phyloP scores from a whole-genome alignment of 495 filamentous ascomycete species.

The Lophium mytilinum region DNA sequence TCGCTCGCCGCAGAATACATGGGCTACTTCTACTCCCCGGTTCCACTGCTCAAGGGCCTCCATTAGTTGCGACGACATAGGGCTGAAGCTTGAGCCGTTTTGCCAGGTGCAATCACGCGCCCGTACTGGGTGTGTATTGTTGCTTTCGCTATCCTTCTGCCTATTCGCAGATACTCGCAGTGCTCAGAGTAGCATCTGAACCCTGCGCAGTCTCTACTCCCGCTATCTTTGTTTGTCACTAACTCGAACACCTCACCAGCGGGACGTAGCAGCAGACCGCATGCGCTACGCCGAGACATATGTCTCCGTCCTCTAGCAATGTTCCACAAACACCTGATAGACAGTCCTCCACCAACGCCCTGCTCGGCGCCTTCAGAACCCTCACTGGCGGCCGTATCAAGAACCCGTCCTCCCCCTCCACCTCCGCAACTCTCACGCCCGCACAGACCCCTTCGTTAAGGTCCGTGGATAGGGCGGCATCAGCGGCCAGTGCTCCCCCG shows the following conservation, averaged over 20 bases:
- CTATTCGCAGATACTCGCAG: too few relatives aligned
- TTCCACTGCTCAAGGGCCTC: too few relatives aligned
- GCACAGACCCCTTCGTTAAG: conserved; percentile 5
- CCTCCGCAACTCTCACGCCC: conserved; percentile 7
- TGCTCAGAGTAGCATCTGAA: too few relatives aligned
- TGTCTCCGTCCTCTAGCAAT: conserved; percentile 22
- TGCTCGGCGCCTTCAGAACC: conserved; percentile 21
- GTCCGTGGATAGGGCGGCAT: neutral
- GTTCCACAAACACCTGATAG: conserved; percentile 23
- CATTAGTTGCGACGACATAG: neutral
- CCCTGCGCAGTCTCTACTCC: too few relatives aligned
- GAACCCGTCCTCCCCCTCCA: conserved; percentile 10
- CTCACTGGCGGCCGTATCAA: conserved; percentile 18
- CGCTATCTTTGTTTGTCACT: neutral
- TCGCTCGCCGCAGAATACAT: neutral
- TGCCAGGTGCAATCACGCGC: neutral
- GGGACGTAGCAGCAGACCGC: neutral
- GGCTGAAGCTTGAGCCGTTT: neutral
- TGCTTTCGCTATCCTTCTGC: too few relatives aligned
- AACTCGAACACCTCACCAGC: neutral
- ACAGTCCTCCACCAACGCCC: conserved; percentile 18
- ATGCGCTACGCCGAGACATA: conserved; percentile 5
- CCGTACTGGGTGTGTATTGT: neutral
- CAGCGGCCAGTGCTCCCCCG: neutral
- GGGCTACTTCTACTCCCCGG: neutral